phyloP scores from a whole-genome alignment of 2,329 filamentous ascomycete species.

The Dactylellina cionopaga region DNA sequence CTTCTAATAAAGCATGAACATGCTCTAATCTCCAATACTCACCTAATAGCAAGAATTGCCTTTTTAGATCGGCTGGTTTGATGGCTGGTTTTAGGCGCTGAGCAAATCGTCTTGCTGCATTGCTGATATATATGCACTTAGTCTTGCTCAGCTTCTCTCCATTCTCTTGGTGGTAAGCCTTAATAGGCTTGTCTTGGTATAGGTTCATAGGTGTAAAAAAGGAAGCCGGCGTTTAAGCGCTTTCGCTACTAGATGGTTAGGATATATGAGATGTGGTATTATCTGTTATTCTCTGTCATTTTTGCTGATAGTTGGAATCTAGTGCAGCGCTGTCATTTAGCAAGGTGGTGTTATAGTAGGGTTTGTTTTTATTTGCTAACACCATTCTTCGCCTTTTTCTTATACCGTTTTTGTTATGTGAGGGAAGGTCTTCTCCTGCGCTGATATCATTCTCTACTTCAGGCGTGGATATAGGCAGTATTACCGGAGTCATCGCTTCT shows the following conservation, averaged over 20 bases:
- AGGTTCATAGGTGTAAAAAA: background rate
- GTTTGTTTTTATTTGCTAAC: background rate
- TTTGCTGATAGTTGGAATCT: too few relatives aligned
- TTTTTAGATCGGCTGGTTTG: background rate
- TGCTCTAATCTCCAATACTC: background rate
- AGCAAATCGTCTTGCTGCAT: background rate
- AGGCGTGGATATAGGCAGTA: background rate
- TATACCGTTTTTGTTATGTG: background rate
- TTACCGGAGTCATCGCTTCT: background rate
- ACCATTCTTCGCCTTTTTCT: background rate
- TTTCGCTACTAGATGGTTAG: too few relatives aligned
- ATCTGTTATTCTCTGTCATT: background rate
- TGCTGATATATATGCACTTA: background rate
- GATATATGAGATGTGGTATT: background rate
- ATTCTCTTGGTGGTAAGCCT: background rate
- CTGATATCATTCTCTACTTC: background rate
- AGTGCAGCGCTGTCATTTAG: background rate
- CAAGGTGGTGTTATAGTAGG: background rate
- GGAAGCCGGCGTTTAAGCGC: too few relatives aligned
- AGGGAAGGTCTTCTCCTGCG: background rate
- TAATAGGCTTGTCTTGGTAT: background rate
- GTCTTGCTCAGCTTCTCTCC: background rate
- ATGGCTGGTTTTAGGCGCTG: background rate
- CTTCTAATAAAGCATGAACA: background rate
- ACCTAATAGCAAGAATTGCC: background rate